Evolutionary conservation across 139 green algal genomes (phyloP).

Genomic region (Asterochloris sp.): DNA sequence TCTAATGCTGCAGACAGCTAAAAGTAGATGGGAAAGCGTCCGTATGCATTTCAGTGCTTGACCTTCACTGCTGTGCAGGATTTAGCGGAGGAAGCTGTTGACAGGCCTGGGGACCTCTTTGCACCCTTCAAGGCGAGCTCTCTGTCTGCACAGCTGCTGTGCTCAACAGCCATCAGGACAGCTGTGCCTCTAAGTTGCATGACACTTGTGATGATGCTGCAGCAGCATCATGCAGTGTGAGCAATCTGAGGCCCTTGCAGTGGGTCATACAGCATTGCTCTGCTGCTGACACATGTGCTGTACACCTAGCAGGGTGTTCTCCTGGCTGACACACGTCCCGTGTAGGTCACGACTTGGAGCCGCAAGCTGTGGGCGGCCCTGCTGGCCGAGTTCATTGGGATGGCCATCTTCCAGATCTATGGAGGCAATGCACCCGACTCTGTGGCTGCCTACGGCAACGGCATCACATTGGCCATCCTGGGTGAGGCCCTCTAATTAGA

Average conservation of each 20-base stretch:
- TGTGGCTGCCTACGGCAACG: constrained; percentile 45
- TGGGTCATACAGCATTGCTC: background rate
- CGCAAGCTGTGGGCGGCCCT: constrained; percentile 39
- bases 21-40: no score
- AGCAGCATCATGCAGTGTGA: no score
- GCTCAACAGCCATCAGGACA: no score
- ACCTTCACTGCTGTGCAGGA: background rate
- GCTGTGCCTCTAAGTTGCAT: no score
- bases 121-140: constrained; percentile 7
- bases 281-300: background rate
- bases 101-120: background rate
- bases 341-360: constrained; percentile 15
- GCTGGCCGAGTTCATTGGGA: constrained; percentile 48
- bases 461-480: constrained; percentile 37
- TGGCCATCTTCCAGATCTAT: constrained; percentile 46
- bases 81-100: constrained; percentile 5
- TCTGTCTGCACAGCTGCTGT: background rate
- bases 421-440: constrained; percentile 24
- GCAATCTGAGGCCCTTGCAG: background rate
- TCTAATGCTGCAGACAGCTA: no score
- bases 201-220: no score
- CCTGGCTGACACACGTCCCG: no score
- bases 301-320: background rate
- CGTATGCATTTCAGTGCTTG: background rate
- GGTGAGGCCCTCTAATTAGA: background rate